A percentile compares a stretch with the other conserved stretches of the same genome.
phyloP scores from a whole-genome alignment of 495 filamentous ascomycete species.

The Penicillium maclennaniae region DNA sequence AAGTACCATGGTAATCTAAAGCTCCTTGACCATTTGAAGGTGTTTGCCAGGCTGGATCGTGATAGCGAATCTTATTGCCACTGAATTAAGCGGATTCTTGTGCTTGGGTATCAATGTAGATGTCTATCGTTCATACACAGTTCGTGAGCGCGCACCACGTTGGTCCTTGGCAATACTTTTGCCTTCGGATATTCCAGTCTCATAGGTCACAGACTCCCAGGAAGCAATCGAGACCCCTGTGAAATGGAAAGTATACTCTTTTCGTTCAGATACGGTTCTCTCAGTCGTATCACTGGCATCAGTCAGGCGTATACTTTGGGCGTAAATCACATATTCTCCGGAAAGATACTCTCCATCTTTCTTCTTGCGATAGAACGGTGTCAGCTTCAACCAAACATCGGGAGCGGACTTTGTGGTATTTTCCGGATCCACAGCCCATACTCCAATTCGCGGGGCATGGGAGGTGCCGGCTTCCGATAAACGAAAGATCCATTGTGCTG shows the following conservation, averaged over 20 bases:
- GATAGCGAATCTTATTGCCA: not conserved
- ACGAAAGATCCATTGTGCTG: constrained; percentile 12
- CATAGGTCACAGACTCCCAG: constrained; percentile 22
- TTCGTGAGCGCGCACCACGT: not conserved
- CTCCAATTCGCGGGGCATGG: constrained; percentile 7
- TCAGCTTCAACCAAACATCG: constrained; percentile 1
- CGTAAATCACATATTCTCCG: constrained; percentile 16
- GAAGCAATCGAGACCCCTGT: constrained; percentile 28
- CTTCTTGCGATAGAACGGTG: constrained; percentile 4
- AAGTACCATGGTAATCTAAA: no score
- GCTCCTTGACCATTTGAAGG: not conserved
- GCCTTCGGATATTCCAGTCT: not conserved
- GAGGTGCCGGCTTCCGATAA: constrained; percentile 5
- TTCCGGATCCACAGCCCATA: constrained; percentile 2
- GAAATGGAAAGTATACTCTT: constrained; percentile 30
- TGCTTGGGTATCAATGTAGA: not conserved
- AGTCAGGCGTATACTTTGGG: not conserved
- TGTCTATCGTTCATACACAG: constrained; percentile 4
- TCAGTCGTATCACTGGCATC: not conserved
- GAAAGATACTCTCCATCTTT: not conserved
- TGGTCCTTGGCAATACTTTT: not conserved
- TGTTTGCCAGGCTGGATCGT: not conserved
- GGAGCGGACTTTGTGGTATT: not conserved
- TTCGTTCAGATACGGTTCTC: not conserved
- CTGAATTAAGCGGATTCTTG: not conserved